Evolutionary conservation across 345 rosid genomes (phyloP).

Genomic region (Eucalyptus caleyi): DNA sequence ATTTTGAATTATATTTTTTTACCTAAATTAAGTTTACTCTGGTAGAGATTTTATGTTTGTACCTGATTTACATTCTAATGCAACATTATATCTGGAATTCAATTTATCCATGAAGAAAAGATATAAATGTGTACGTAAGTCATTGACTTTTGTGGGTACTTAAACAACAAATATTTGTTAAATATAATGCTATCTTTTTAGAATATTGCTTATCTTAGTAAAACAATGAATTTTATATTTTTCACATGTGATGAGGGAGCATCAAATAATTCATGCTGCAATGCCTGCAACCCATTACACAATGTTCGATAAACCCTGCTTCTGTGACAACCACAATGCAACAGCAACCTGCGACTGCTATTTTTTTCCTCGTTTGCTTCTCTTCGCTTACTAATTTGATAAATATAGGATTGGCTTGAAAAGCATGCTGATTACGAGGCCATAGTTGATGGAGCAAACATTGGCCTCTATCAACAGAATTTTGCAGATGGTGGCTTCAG

Average conservation of each 20-base stretch:
- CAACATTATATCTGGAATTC: not conserved
- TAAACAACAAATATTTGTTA: not conserved
- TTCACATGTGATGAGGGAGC: not conserved
- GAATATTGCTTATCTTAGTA: not conserved
- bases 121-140: not conserved
- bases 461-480: constrained; percentile 86
- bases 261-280: not conserved
- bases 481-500: constrained; percentile 79
- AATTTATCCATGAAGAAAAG: not conserved
- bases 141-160: not conserved
- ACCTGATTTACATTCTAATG: not conserved
- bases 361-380: not conserved
- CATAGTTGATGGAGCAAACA: constrained; percentile 85
- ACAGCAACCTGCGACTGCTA: not conserved
- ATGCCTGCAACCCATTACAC: not conserved
- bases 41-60: not conserved
- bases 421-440: constrained; percentile 52
- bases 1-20: not conserved
- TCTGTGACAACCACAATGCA: not conserved
- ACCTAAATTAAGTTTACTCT: not conserved
- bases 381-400: not conserved
- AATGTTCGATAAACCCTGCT: not conserved
- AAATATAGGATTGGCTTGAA: constrained; percentile 56
- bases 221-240: not conserved
- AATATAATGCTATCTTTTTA: not conserved